phyloP scores from a whole-genome alignment of 495 filamentous ascomycete species.

The Penicillium cinerascens region DNA sequence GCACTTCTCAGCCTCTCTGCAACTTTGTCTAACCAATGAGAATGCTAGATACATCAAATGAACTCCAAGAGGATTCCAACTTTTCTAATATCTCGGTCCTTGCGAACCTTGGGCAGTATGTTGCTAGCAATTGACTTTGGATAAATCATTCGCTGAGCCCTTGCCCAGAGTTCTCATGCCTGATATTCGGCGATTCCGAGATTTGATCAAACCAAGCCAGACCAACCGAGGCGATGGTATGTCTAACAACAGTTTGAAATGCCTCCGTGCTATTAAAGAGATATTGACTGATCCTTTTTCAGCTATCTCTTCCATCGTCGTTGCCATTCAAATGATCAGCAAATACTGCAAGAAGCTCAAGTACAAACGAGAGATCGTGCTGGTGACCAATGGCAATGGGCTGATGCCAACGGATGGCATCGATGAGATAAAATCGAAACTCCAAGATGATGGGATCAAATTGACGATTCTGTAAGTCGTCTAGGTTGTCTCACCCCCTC shows the following conservation, averaged over 20 bases:
- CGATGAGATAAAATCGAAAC: slow-evolving; percentile 62
- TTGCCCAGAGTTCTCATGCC: slow-evolving; percentile 60
- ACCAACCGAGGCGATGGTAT: slow-evolving; percentile 74
- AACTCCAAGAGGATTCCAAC: slow-evolving; percentile 55
- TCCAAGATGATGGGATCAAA: slow-evolving; percentile 72
- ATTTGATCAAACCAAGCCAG: slow-evolving; percentile 56
- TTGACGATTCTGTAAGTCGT: slow-evolving; percentile 72
- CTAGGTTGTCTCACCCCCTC: neutral
- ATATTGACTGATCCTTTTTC: no score
- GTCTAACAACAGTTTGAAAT: no score
- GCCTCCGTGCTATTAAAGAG: no score
- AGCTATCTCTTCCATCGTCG: slow-evolving; percentile 78
- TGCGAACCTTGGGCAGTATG: slow-evolving; percentile 64
- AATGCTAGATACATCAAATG: slow-evolving; percentile 61
- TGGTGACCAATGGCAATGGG: slow-evolving; percentile 78
- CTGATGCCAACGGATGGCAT: slow-evolving; percentile 62
- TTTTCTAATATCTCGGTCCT: slow-evolving; percentile 78
- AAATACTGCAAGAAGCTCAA: slow-evolving; percentile 80
- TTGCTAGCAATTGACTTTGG: neutral
- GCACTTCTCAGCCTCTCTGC: no score
- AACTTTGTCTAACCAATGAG: slow-evolving; percentile 6
- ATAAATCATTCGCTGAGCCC: neutral
- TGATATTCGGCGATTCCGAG: slow-evolving; percentile 60
- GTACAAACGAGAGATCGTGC: slow-evolving; percentile 74
- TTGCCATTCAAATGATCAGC: slow-evolving; percentile 84